Evolutionary conservation across 306 rosid species (phyloP).

Genomic region (Pachyrhizus erosus): DNA sequence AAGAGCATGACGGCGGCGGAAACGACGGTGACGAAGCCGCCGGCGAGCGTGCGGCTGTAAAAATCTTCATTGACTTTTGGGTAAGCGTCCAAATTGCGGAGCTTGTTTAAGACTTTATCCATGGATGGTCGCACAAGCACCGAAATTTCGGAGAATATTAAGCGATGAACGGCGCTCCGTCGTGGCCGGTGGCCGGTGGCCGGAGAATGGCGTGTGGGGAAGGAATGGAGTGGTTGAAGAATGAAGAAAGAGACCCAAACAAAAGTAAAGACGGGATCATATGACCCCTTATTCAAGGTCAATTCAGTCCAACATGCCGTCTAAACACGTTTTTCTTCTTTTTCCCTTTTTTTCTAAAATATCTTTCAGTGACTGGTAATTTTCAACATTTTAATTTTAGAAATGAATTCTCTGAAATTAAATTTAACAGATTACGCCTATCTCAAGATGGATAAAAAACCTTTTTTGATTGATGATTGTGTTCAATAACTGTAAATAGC

Average conservation of each 20-base stretch:
- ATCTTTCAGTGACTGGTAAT: neutral
- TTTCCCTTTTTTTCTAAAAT: neutral
- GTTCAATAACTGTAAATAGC: neutral
- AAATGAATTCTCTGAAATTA: constrained; percentile 10
- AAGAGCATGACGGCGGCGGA: constrained; percentile 75
- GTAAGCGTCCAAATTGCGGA: constrained; percentile 91
- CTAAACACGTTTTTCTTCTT: neutral
- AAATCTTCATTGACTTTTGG: constrained; percentile 96
- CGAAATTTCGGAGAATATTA: neutral
- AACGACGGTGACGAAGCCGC: constrained; percentile 81
- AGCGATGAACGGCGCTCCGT: constrained; percentile 32
- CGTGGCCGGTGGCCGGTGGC: constrained; percentile 41
- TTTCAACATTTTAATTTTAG: constrained; percentile 29
- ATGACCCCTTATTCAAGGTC: constrained; percentile 38
- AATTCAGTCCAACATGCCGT: constrained; percentile 50
- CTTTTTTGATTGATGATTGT: neutral
- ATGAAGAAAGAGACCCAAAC: constrained; percentile 44
- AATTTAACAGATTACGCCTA: neutral
- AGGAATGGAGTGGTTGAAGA: constrained; percentile 39
- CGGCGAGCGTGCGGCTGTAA: constrained; percentile 83
- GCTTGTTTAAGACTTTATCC: constrained; percentile 68
- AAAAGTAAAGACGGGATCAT: neutral
- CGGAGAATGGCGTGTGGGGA: constrained; percentile 40
- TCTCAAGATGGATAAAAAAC: neutral
- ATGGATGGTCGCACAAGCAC: constrained; percentile 52